These are phyloP conservation scores for Hirschioporus abietinus DNA, from an alignment of 768 basidiomycete species.

Conservation along the genomic window DNA sequence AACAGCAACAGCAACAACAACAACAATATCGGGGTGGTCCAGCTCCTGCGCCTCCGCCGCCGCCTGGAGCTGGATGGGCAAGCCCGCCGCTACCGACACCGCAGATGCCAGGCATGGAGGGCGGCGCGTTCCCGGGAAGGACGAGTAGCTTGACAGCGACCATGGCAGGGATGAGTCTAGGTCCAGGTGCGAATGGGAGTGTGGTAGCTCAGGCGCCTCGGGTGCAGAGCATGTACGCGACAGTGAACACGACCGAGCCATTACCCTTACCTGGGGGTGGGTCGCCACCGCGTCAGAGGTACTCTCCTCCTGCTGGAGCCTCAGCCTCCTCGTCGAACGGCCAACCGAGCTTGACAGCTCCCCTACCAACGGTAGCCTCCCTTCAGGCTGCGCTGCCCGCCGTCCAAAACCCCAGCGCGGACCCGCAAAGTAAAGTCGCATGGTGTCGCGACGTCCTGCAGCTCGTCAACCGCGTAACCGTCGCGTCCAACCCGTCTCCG, in stretches of 20 bases:
- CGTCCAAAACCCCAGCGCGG: slow-evolving; percentile 48
- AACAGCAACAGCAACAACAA: background rate
- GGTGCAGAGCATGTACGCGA: background rate
- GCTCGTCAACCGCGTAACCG: slow-evolving; percentile 60
- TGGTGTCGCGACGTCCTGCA: slow-evolving; percentile 84
- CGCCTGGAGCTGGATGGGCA: background rate
- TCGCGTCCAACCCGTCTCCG: slow-evolving; percentile 3
- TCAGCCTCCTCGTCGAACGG: slow-evolving; percentile 19
- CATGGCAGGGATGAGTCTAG: background rate
- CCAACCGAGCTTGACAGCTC: slow-evolving; percentile 54
- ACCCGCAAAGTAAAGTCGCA: slow-evolving; percentile 56
- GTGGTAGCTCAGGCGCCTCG: background rate
- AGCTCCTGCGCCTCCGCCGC: too few relatives aligned
- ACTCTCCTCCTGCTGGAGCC: background rate
- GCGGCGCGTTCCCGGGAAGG: background rate
- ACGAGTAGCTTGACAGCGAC: background rate
- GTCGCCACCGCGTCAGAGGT: background rate
- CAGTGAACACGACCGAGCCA: slow-evolving; percentile 16
- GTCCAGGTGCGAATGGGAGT: background rate
- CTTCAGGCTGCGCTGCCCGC: slow-evolving; percentile 47
- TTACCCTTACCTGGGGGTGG: slow-evolving; percentile 10
- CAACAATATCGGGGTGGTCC: background rate
- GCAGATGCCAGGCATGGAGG: background rate
- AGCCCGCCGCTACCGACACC: background rate
- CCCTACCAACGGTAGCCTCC: slow-evolving; percentile 59